Evolutionary conservation across 768 basidiomycete genomes (phyloP), one percentile per base, ranked within the genome.

Genomic region (Rickenella mellea): DNA sequence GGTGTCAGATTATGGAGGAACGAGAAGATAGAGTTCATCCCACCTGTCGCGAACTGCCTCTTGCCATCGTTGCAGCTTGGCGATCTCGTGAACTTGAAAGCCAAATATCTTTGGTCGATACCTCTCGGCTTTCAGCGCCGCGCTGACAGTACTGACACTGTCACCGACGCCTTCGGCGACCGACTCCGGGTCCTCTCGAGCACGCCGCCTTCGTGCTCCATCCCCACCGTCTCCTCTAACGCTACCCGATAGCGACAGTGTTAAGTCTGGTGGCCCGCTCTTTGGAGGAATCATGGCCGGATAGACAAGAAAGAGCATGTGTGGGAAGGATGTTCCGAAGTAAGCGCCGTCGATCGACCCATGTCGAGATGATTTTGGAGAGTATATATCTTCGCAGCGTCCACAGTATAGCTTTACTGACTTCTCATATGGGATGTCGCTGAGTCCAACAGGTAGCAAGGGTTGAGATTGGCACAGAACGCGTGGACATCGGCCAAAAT

Each of bases 341-440:
- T 94, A 99, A 2, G 96, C 96, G 22, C 96, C 94, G 58, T 99
- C 96, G 57, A 99, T 97, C 27, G 85, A 84, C 38, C 94, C 94
- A 60, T 99, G 96, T 22, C 94, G 78, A 5, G 91, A 92, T 1
- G 88, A 92, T 61, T 99, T 99, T 27, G 96, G 96, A 0, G 87
- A 90, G 64, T 98, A 99, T 52, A 99, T 82, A 64, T 99, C 96
- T 64, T 99, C 94, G 63, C 96, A 99, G 27, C 92, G 83, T 2
- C 92, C 93, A 59, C 96, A 99, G 65, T 92, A 97, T 39, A 99
- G 83, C 60, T 99, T 99, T 59, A 98, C 94, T 24, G 91, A 92
- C 66, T 98, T 99, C 60, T 96, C 89, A 62, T 96, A 98, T 0
- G 96, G 87, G n/a, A 91, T 73, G 62, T 99, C 96, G 47, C 88